Evolutionary conservation across 2,329 filamentous ascomycete genomes (phyloP).

Genomic region (Bisporella sp.): DNA sequence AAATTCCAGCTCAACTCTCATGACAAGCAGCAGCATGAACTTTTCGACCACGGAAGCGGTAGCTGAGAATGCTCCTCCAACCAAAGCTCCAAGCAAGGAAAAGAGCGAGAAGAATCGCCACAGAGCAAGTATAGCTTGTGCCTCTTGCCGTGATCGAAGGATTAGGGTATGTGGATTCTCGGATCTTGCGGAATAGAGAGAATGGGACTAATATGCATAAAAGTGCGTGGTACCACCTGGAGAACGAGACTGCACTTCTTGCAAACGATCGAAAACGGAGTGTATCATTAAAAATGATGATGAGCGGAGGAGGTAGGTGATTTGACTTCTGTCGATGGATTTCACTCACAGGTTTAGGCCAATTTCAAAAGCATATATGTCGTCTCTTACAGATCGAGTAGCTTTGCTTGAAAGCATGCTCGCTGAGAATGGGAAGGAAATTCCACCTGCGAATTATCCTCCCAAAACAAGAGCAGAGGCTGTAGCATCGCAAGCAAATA

Average conservation of each 20-base stretch:
- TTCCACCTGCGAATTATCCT: slow-evolving; percentile 44
- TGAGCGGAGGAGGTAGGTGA: slow-evolving; percentile 42
- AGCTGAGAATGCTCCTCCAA: slow-evolving; percentile 1
- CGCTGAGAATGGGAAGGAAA: slow-evolving; percentile 39
- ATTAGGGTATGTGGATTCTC: slow-evolving; percentile 29
- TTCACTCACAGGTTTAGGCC: slow-evolving; percentile 32
- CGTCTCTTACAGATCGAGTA: slow-evolving; percentile 47
- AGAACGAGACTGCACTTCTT: slow-evolving; percentile 44
- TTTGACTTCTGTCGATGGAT: background rate
- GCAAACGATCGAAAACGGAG: slow-evolving; percentile 40
- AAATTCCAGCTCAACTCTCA: background rate
- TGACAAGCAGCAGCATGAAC: background rate
- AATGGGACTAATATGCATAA: too few relatives aligned
- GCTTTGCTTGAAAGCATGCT: slow-evolving; percentile 45
- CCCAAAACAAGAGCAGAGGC: slow-evolving; percentile 42
- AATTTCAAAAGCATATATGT: slow-evolving; percentile 52
- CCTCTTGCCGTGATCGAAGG: slow-evolving; percentile 40
- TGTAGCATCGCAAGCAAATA: slow-evolving; percentile 22
- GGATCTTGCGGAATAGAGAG: background rate
- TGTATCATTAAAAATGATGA: slow-evolving; percentile 53
- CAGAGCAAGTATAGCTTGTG: slow-evolving; percentile 48
- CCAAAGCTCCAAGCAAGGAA: slow-evolving; percentile 6
- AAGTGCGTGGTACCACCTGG: slow-evolving; percentile 48
- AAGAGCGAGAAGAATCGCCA: slow-evolving; percentile 26
- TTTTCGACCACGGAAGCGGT: background rate